These are phyloP conservation scores for Epicoccum sorghinum DNA, from an alignment of 2,329 filamentous ascomycete species.

Conservation along the genomic window DNA sequence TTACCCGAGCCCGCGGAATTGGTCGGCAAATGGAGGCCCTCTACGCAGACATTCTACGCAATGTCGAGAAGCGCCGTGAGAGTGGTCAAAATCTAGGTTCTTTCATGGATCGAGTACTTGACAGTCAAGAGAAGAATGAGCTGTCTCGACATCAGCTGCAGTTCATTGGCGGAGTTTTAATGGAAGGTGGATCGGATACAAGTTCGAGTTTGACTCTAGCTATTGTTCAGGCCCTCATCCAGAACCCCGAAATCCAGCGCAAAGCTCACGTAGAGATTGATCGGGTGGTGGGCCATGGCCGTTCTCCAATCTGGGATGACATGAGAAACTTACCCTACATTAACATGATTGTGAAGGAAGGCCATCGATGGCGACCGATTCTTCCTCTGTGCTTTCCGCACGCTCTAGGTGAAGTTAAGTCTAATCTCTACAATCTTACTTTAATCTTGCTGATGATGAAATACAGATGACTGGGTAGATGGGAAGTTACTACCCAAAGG, in stretches of 20 bases:
- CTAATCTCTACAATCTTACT: not conserved
- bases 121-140: conserved; percentile 9
- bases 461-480: conserved; percentile 9
- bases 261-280: conserved; percentile 3
- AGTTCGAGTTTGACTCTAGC: conserved; percentile 1
- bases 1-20: conserved; percentile 15
- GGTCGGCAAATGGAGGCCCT: conserved; percentile 16
- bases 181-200: conserved; percentile 35
- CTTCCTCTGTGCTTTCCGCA: conserved; percentile 12
- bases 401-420: conserved; percentile 3
- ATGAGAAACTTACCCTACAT: conserved; percentile 25
- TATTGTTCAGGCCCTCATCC: conserved; percentile 1
- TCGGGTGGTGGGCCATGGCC: not conserved
- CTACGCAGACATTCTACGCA: conserved; percentile 10
- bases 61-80: conserved; percentile 16
- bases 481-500: conserved; percentile 39
- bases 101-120: conserved; percentile 25
- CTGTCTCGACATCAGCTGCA: conserved; percentile 12
- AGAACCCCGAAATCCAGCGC: conserved; percentile 3
- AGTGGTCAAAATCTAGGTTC: conserved; percentile 5
- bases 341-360: conserved; percentile 30
- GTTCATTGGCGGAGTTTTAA: conserved; percentile 17
- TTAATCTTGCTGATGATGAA: not conserved
- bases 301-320: conserved; percentile 9
- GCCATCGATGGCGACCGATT: conserved; percentile 21